Evolutionary conservation across 1,284 basidiomycete species (phyloP).

Genomic region (Xerocomus nothofagi): DNA sequence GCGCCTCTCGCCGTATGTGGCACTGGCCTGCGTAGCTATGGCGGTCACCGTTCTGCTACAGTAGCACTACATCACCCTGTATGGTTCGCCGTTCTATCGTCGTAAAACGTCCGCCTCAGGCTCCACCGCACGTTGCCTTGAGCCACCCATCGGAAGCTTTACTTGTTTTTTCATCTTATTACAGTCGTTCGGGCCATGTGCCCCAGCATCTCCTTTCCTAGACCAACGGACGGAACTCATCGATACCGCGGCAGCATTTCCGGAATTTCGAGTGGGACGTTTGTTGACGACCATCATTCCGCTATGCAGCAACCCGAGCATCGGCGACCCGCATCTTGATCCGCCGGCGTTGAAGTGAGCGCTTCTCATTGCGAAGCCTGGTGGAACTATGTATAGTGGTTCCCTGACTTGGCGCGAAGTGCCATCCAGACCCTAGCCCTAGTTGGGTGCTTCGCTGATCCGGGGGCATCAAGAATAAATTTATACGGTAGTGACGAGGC

Average conservation of each 20-base stretch:
- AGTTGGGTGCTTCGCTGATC: neutral
- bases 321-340: neutral
- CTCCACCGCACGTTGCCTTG: neutral
- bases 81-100: neutral
- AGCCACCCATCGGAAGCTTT: neutral
- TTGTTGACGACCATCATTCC: neutral
- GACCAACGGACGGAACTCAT: neutral
- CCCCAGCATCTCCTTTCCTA: neutral
- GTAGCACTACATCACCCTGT: constrained; percentile 27
- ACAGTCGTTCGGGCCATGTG: neutral
- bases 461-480: neutral
- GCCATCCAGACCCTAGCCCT: neutral
- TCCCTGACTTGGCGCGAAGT: neutral
- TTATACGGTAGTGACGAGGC: neutral
- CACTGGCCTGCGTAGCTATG: constrained; percentile 80
- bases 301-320: neutral
- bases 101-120: neutral
- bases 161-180: neutral
- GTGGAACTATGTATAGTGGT: neutral
- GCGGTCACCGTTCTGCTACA: constrained; percentile 59
- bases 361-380: too few relatives aligned
- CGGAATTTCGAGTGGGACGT: neutral
- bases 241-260: neutral
- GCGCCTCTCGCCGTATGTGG: constrained; percentile 81
- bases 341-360: neutral